phyloP scores from a whole-genome alignment of 2,329 filamentous ascomycete species.

The Phyllosticta citribraziliensis region DNA sequence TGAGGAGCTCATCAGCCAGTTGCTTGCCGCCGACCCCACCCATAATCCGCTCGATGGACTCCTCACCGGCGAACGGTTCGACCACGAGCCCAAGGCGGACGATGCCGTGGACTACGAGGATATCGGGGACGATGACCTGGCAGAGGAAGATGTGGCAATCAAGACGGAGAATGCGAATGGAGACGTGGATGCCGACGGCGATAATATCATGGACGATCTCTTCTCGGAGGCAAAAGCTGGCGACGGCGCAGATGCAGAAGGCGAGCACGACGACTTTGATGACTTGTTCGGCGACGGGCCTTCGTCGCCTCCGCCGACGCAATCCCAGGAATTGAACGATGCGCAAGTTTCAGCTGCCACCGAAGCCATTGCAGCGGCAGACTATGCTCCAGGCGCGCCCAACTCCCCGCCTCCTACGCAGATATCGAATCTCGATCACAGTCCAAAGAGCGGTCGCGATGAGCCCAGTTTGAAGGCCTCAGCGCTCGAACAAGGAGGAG shows the following conservation, averaged over 20 bases:
- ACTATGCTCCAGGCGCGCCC: not conserved
- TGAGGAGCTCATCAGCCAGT: constrained; percentile 20
- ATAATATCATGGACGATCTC: constrained; percentile 17
- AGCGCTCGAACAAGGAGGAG: not conserved
- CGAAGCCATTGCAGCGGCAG: not conserved
- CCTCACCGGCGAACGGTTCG: constrained; percentile 25
- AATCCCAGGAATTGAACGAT: not conserved
- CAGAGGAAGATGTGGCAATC: constrained; percentile 53
- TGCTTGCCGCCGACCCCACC: constrained; percentile 16
- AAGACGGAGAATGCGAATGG: constrained; percentile 15
- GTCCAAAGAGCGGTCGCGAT: constrained; percentile 7
- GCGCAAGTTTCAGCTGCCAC: not conserved
- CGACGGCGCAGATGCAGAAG: constrained; percentile 12
- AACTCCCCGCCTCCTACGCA: constrained; percentile 1
- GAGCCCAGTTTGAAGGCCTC: not conserved
- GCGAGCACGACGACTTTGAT: constrained; percentile 34
- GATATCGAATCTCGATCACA: not conserved
- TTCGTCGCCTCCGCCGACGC: constrained; percentile 13
- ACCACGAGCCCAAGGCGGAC: constrained; percentile 67
- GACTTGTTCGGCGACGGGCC: constrained; percentile 59
- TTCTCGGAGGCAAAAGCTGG: constrained; percentile 12
- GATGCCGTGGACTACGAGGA: constrained; percentile 88
- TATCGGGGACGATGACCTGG: constrained; percentile 83
- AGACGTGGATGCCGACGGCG: constrained; percentile 21
- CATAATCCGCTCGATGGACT: constrained; percentile 18